These are phyloP conservation scores for Zasmidium citrigriseum DNA, from an alignment of 2,329 filamentous ascomycete genomes.

Conservation along the genomic window DNA sequence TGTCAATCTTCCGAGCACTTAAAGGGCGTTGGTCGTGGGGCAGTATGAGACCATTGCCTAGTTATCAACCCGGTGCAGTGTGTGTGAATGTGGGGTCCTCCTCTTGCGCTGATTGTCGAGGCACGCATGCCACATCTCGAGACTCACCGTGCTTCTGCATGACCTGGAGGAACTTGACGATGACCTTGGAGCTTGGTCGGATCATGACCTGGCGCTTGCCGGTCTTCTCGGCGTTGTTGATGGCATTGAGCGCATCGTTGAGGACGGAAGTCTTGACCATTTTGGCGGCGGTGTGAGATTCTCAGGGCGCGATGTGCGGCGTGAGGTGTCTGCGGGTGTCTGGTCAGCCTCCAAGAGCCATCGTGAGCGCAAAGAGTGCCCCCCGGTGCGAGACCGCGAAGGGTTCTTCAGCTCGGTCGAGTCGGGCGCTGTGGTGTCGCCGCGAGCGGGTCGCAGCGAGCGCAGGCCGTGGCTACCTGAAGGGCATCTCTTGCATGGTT, in stretches of 20 bases:
- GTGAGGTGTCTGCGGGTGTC: conserved; percentile 59
- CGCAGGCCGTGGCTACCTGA: conserved; percentile 53
- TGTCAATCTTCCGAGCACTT: conserved; percentile 97
- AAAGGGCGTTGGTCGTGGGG: conserved; percentile 96
- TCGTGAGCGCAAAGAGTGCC: conserved; percentile 67
- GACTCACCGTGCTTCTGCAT: conserved; percentile 99
- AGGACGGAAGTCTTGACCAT: conserved; percentile 99
- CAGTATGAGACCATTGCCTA: conserved; percentile 86
- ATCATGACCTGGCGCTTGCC: conserved; percentile 99
- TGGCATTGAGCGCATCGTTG: conserved; percentile 81
- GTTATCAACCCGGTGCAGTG: conserved; percentile 91
- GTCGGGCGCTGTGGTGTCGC: conserved; percentile 50
- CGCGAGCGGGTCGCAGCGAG: conserved; percentile 38
- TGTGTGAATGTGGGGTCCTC: conserved; percentile 8
- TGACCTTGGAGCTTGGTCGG: conserved; percentile 98
- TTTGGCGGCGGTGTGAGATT: conserved; percentile 76
- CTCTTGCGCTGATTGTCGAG: conserved; percentile 23
- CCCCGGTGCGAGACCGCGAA: conserved; percentile 50
- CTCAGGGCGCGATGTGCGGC: conserved; percentile 67
- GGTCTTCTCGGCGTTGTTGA: conserved; percentile 99
- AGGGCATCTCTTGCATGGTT: conserved; percentile 43
- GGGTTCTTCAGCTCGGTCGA: conserved; percentile 69
- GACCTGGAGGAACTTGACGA: conserved; percentile 97
- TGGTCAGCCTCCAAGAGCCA: conserved; percentile 66
- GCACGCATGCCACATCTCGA: conserved; percentile 4